These are phyloP conservation scores for Carallia brachiata DNA, from an alignment of 345 rosid species.

Conservation along the genomic window DNA sequence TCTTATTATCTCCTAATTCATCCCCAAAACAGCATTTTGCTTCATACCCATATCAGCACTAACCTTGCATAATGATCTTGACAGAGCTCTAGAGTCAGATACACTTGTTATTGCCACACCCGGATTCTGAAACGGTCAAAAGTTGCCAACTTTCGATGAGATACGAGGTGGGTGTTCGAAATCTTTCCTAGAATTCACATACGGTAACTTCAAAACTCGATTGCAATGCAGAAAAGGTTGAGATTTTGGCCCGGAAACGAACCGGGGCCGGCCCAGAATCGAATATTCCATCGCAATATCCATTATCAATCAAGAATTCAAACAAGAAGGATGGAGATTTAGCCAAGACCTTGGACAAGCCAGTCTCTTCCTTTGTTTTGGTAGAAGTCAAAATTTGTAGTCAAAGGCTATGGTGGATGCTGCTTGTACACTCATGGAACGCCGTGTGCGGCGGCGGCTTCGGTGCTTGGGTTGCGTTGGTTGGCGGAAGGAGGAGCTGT, in stretches of 20 bases:
- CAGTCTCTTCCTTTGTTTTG: too few relatives aligned
- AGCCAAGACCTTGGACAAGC: too few relatives aligned
- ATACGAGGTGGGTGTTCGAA: conserved; percentile 26
- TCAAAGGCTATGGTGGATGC: too few relatives aligned
- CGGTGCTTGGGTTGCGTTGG: too few relatives aligned
- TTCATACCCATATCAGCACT: conserved; percentile 24
- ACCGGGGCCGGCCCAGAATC: conserved; percentile 41
- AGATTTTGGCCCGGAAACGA: conserved; percentile 25
- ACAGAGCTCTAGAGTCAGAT: conserved; percentile 23
- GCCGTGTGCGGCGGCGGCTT: too few relatives aligned
- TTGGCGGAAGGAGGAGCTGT: too few relatives aligned
- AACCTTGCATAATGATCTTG: conserved; percentile 26
- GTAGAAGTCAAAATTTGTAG: too few relatives aligned
- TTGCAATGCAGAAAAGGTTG: conserved; percentile 29
- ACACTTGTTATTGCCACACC: conserved; percentile 13
- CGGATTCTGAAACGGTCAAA: conserved; percentile 18
- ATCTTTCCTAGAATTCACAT: conserved; percentile 22
- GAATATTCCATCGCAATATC: conserved; percentile 50
- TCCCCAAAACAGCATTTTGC: conserved; percentile 12
- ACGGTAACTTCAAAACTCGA: conserved; percentile 33
- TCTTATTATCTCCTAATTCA: conserved; percentile 37
- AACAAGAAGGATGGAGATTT: neutral
- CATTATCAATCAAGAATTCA: conserved; percentile 17
- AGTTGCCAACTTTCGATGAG: conserved; percentile 20
- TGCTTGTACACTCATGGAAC: too few relatives aligned